phyloP scores from a whole-genome alignment of 1,284 basidiomycete species.

The Ceratobasidium sp. region DNA sequence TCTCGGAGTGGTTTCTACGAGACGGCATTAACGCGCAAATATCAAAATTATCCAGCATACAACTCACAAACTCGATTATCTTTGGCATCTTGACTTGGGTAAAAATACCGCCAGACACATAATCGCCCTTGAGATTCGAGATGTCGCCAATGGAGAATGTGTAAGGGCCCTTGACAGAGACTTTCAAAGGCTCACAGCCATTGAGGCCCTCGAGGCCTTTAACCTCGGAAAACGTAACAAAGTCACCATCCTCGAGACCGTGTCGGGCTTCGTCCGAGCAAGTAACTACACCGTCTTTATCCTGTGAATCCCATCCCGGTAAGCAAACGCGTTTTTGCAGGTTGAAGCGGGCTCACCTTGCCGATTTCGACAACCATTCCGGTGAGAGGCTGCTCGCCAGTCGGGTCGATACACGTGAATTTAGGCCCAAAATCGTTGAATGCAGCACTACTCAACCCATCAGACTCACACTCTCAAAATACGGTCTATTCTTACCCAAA shows the following conservation, averaged over 20 bases:
- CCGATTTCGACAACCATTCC: constrained; percentile 96
- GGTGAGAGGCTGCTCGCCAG: constrained; percentile 90
- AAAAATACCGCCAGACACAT: constrained; percentile 93
- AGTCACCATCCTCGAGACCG: constrained; percentile 97
- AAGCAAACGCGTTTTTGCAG: background rate
- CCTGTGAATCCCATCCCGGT: constrained; percentile 59
- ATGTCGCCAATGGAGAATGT: constrained; percentile 96
- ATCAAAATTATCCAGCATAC: background rate
- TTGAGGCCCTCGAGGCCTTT: constrained; percentile 96
- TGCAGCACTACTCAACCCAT: constrained; percentile 68
- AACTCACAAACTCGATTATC: constrained; percentile 87
- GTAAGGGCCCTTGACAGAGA: constrained; percentile 95
- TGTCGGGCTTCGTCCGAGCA: constrained; percentile 98
- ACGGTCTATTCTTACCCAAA: constrained; percentile 76
- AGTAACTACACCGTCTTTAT: constrained; percentile 90
- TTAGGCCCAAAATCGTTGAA: constrained; percentile 98
- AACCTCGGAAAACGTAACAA: constrained; percentile 97
- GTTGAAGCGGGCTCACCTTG: constrained; percentile 63
- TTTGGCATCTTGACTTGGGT: constrained; percentile 99
- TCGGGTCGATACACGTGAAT: constrained; percentile 95
- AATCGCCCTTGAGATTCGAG: constrained; percentile 72
- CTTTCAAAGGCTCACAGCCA: constrained; percentile 88
- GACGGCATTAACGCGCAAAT: background rate
- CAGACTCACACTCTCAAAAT: background rate
- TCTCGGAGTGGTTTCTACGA: constrained; percentile 91